Evolutionary conservation across 2,329 filamentous ascomycete genomes (phyloP).

Genomic region (Diaporthe longicolla): DNA sequence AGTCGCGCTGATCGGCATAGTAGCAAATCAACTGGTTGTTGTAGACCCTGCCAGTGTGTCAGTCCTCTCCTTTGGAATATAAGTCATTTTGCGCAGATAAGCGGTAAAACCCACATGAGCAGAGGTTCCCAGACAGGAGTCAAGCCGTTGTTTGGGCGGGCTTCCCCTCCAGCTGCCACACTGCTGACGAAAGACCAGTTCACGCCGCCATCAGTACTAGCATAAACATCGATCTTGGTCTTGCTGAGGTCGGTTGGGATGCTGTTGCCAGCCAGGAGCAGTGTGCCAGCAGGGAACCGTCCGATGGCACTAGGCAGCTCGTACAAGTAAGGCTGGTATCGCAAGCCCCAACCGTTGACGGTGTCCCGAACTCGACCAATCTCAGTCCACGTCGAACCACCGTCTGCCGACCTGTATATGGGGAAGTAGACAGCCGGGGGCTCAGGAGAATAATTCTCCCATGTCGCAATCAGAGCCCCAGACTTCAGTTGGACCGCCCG

Average conservation of each 20-base stretch:
- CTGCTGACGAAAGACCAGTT: constrained; percentile 78
- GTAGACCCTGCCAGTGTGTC: constrained; percentile 52
- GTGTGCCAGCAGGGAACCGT: constrained; percentile 72
- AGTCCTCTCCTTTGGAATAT: not conserved
- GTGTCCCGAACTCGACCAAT: constrained; percentile 74
- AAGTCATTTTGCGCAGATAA: not conserved
- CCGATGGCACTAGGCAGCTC: constrained; percentile 71
- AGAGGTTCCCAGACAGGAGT: constrained; percentile 83
- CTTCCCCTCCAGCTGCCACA: constrained; percentile 74
- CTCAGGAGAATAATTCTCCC: constrained; percentile 70
- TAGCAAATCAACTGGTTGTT: constrained; percentile 74
- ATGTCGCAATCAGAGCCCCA: constrained; percentile 64
- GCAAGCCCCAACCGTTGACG: constrained; percentile 74
- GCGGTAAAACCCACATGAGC: constrained; percentile 56
- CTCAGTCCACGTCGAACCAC: constrained; percentile 73
- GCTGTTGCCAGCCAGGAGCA: constrained; percentile 74
- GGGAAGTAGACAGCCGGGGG: constrained; percentile 69
- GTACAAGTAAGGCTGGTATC: constrained; percentile 80
- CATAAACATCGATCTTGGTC: constrained; percentile 80
- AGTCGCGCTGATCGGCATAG: constrained; percentile 80
- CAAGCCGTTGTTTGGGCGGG: constrained; percentile 73
- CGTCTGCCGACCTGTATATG: constrained; percentile 65
- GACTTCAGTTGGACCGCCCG: constrained; percentile 60
- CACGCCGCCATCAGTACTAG: constrained; percentile 70
- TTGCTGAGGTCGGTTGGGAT: constrained; percentile 69